These are phyloP conservation scores for Aspergillus flavus DNA, from an alignment of 2,329 filamentous ascomycete genomes.

Conservation along the genomic window DNA sequence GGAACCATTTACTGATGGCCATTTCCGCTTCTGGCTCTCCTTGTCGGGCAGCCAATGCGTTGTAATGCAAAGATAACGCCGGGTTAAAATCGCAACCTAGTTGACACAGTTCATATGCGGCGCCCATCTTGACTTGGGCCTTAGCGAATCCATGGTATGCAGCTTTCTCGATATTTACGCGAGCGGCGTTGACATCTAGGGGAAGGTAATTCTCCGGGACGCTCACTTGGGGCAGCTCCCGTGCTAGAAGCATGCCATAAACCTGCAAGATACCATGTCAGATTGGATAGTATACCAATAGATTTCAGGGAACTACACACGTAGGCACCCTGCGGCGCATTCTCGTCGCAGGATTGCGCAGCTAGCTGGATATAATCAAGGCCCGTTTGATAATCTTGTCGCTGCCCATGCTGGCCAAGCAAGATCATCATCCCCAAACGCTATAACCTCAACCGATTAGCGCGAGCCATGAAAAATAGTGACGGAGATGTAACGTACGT, in stretches of 20 bases:
- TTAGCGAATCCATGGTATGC: constrained; percentile 95
- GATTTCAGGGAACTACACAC: constrained; percentile 36
- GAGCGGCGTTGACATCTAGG: constrained; percentile 71
- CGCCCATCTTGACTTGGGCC: constrained; percentile 95
- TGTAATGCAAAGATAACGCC: constrained; percentile 90
- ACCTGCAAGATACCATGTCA: constrained; percentile 50
- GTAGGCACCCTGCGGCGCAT: constrained; percentile 94
- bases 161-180: constrained; percentile 92
- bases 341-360: constrained; percentile 88
- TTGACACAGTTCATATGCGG: constrained; percentile 91
- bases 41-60: constrained; percentile 86
- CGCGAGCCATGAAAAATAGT: background rate
- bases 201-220: constrained; percentile 73
- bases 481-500: constrained; percentile 43
- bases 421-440: constrained; percentile 97
- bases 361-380: constrained; percentile 81
- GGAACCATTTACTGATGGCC: constrained; percentile 97
- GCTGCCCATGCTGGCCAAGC: constrained; percentile 88
- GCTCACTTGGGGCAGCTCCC: constrained; percentile 86
- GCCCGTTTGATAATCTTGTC: constrained; percentile 75
- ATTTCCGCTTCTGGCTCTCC: constrained; percentile 92
- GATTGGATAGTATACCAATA: background rate
- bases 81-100: constrained; percentile 94
- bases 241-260: constrained; percentile 89
- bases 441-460: constrained; percentile 47